Percentiles rank a stretch among this genome's conserved stretches.
Evolutionary conservation across 2,329 filamentous ascomycete genomes (phyloP).

Genomic region (Hysterium pulicare): DNA sequence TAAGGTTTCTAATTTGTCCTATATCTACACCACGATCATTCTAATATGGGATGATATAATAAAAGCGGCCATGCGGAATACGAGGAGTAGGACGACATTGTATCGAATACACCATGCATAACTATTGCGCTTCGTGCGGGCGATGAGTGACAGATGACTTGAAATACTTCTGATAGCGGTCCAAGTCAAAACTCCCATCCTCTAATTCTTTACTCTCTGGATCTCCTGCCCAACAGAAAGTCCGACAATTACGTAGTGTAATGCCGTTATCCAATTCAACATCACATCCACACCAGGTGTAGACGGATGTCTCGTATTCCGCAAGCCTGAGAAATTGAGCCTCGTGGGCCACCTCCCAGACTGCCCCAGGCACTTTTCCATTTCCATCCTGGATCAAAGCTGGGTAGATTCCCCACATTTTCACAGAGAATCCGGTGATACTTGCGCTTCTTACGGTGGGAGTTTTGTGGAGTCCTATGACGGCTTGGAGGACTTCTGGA

Average conservation of each 20-base stretch:
- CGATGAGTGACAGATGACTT: constrained; percentile 14
- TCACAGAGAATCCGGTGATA: constrained; percentile 23
- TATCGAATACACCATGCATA: no score
- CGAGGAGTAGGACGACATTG: no score
- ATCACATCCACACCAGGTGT: constrained; percentile 16
- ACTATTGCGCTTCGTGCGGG: no score
- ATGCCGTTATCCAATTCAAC: constrained; percentile 11
- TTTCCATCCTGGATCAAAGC: constrained; percentile 12
- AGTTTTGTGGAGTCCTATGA: constrained; percentile 20
- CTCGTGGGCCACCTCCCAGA: constrained; percentile 14
- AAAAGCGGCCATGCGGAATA: no score
- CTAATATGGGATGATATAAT: no score
- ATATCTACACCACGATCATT: no score
- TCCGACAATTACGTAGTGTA: constrained; percentile 9
- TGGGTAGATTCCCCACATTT: constrained; percentile 35
- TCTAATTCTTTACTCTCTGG: constrained; percentile 19
- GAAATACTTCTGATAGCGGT: constrained; percentile 21
- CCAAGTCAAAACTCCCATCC: constrained; percentile 21
- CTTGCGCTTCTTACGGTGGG: constrained; percentile 17
- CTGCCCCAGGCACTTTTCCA: constrained; percentile 10
- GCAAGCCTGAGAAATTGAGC: constrained; percentile 14
- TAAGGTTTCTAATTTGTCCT: no score
- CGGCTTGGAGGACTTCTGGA: constrained; percentile 24
- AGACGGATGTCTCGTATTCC: constrained; percentile 20
- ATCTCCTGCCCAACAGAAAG: constrained; percentile 21